Evolutionary conservation across 2,329 filamentous ascomycete genomes (phyloP).

Genomic region (Aspergillus texensis): DNA sequence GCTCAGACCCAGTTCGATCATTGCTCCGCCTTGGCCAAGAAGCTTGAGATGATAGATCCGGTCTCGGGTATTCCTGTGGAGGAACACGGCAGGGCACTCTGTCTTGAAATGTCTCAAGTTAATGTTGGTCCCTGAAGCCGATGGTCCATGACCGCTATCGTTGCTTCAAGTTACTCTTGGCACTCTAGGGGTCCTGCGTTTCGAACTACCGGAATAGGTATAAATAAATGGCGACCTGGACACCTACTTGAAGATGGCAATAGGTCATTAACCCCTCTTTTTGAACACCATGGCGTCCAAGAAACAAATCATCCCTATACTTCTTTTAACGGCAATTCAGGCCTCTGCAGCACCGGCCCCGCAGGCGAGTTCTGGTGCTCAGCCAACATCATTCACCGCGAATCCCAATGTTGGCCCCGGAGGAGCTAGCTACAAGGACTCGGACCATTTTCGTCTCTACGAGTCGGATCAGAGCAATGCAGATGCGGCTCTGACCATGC

Average conservation of each 20-base stretch:
- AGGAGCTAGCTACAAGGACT: slow-evolving; percentile 12
- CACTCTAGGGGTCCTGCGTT: not conserved
- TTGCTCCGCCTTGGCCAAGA: not conserved
- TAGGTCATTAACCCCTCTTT: not conserved
- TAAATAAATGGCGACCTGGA: not conserved
- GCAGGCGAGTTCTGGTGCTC: not conserved
- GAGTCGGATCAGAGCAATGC: not conserved
- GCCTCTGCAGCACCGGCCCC: not conserved
- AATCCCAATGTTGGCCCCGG: slow-evolving; percentile 14
- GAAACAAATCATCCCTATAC: not conserved
- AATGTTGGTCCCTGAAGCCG: not conserved
- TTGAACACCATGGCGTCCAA: not conserved
- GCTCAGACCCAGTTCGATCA: not conserved
- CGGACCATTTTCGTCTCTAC: slow-evolving; percentile 16
- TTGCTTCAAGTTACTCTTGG: not conserved
- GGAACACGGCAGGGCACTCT: not conserved
- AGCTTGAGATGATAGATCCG: not conserved
- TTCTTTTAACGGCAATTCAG: not conserved
- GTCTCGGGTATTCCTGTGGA: not conserved
- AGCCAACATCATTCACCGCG: slow-evolving; percentile 9
- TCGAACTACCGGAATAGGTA: not conserved
- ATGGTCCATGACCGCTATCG: not conserved
- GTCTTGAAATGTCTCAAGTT: not conserved
- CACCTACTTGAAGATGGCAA: not conserved
- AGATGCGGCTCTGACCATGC: slow-evolving; percentile 6